Conservation (phyloP, 306 rosid species). For the Cyamopsis tetragonoloba region DNA sequence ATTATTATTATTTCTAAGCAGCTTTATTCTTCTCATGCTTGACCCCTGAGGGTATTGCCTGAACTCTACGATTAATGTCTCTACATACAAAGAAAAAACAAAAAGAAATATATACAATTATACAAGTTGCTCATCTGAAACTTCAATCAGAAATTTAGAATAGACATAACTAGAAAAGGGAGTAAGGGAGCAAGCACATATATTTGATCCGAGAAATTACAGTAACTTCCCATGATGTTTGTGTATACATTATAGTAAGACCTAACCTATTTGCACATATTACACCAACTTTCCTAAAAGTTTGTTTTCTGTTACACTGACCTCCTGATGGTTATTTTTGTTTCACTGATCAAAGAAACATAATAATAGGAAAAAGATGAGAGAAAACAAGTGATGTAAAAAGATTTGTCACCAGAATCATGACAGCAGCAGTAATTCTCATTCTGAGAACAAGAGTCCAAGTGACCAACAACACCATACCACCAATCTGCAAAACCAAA, state of each 20-base stretch:
- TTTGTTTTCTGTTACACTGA: too few relatives aligned
- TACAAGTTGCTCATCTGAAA: background rate
- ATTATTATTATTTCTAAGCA: slow-evolving; percentile 39
- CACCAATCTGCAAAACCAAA: slow-evolving; percentile 79
- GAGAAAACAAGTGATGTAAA: background rate
- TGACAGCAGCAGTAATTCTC: slow-evolving; percentile 45
- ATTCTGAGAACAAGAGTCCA: slow-evolving; percentile 40
- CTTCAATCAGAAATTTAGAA: background rate
- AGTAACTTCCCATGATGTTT: too few relatives aligned
- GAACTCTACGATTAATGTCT: slow-evolving; percentile 43
- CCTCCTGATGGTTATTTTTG: too few relatives aligned
- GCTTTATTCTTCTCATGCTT: slow-evolving; percentile 34
- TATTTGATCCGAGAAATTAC: too few relatives aligned
- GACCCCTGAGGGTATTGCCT: slow-evolving; percentile 48
- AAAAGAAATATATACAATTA: background rate
- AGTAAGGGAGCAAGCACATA: too few relatives aligned
- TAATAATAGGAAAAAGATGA: background rate
- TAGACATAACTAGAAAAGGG: too few relatives aligned
- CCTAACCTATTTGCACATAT: too few relatives aligned
- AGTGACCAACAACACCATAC: slow-evolving; percentile 61
- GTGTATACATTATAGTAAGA: too few relatives aligned
- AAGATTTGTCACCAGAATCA: slow-evolving; percentile 41
- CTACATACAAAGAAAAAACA: background rate
- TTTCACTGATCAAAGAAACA: too few relatives aligned
- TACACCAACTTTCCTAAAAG: too few relatives aligned